Percentiles rank a stretch among this genome's conserved stretches.
Evolutionary conservation across 345 rosid genomes (phyloP).

Genomic region (Reutealis trisperma): DNA sequence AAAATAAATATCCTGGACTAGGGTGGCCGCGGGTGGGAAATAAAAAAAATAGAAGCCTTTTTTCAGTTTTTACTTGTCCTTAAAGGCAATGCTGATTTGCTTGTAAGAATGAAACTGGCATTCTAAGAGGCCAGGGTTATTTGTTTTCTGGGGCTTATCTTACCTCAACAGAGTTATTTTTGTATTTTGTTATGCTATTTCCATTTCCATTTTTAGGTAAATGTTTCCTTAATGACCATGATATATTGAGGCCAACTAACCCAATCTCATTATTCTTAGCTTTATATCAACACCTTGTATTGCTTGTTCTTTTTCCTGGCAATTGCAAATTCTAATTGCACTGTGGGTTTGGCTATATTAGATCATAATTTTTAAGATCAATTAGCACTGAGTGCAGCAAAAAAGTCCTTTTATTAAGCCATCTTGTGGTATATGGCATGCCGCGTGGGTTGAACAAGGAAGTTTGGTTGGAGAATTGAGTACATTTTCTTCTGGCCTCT

Average conservation of each 20-base stretch:
- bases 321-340: not conserved
- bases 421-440: not conserved
- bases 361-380: not conserved
- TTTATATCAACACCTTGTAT: too few species aligned
- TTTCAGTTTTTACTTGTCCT: not conserved
- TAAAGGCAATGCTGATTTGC: not conserved
- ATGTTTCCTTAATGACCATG: too few species aligned
- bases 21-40: too few species aligned
- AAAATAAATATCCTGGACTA: too few species aligned
- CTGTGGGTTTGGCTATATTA: not conserved
- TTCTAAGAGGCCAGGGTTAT: not conserved
- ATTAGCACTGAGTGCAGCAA: not conserved
- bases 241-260: not conserved
- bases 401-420: not conserved
- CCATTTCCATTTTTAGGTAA: not conserved
- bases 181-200: not conserved
- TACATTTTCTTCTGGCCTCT: not conserved
- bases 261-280: not conserved
- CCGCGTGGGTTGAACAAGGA: not conserved
- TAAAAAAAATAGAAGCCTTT: too few species aligned
- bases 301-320: not conserved
- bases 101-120: not conserved
- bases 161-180: not conserved
- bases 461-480: too few species aligned
- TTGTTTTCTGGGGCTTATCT: not conserved